Evolutionary conservation across 2,329 filamentous ascomycete species (phyloP).

Genomic region (Talaromyces sp.): DNA sequence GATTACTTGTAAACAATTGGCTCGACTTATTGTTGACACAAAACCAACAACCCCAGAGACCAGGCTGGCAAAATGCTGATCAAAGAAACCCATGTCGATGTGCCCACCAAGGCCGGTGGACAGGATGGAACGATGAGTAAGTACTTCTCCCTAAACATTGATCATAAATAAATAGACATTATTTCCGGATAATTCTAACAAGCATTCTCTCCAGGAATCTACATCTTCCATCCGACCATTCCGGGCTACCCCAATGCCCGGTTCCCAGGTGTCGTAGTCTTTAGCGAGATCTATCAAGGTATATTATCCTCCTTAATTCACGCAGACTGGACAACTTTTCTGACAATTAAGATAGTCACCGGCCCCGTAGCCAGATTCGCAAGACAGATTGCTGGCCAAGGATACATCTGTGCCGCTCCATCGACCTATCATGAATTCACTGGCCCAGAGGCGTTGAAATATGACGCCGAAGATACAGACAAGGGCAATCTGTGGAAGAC

Average conservation of each 20-base stretch:
- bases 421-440: constrained; percentile 94
- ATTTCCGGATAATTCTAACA: neutral
- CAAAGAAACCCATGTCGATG: constrained; percentile 59
- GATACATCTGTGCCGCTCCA: constrained; percentile 88
- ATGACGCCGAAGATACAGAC: constrained; percentile 85
- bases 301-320: constrained; percentile 15
- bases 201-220: constrained; percentile 63
- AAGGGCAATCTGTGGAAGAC: constrained; percentile 84
- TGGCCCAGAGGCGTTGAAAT: constrained; percentile 76
- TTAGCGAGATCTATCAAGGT: constrained; percentile 97
- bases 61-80: constrained; percentile 54
- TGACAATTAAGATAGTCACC: constrained; percentile 61
- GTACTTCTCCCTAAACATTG: neutral
- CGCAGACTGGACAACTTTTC: neutral
- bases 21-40: neutral
- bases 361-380: constrained; percentile 87
- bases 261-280: constrained; percentile 84
- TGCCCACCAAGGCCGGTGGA: constrained; percentile 58
- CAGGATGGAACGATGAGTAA: constrained; percentile 57
- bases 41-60: neutral
- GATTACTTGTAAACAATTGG: neutral
- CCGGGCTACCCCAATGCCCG: constrained; percentile 83
- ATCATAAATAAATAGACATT: neutral
- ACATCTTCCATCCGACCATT: constrained; percentile 82
- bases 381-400: constrained; percentile 85